phyloP scores from a whole-genome alignment of 2,329 filamentous ascomycete species.

The Zymoseptoria ardabiliae region DNA sequence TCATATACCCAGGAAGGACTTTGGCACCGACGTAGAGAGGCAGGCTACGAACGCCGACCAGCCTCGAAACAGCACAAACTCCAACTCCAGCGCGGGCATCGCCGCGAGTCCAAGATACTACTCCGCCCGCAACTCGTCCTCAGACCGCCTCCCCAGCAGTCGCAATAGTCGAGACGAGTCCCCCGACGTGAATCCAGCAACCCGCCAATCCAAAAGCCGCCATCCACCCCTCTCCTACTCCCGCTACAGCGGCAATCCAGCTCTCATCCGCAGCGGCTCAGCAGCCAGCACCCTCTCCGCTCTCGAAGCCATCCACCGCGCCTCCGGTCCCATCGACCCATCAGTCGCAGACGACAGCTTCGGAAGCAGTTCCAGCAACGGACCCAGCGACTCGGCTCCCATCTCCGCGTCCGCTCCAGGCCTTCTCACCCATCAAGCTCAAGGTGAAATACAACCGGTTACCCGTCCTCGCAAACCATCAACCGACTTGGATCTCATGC shows the following conservation, averaged over 20 bases:
- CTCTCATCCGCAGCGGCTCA: constrained; percentile 27
- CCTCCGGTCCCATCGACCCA: constrained; percentile 17
- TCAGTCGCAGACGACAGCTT: constrained; percentile 7
- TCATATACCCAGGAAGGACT: constrained; percentile 7
- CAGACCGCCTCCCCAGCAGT: constrained; percentile 27
- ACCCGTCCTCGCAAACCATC: constrained; percentile 18
- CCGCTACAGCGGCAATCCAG: constrained; percentile 32
- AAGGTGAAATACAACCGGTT: neutral
- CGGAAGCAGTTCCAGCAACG: constrained; percentile 19
- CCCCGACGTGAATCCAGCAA: constrained; percentile 4
- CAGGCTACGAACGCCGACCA: constrained; percentile 4
- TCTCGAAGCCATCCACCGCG: constrained; percentile 22
- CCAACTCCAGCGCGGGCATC: constrained; percentile 10
- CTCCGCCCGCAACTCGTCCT: constrained; percentile 26
- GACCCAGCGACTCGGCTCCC: constrained; percentile 16
- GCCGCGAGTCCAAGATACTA: constrained; percentile 18
- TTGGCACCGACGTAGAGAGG: constrained; percentile 15
- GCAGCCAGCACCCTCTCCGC: constrained; percentile 27
- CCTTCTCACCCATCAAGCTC: constrained; percentile 13
- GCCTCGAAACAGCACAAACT: constrained; percentile 3
- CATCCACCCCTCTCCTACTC: constrained; percentile 32
- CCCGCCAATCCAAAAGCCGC: constrained; percentile 18
- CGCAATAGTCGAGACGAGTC: constrained; percentile 14
- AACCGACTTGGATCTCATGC: constrained; percentile 32
- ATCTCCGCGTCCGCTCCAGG: constrained; percentile 23